Percentiles rank a stretch among this genome's conserved stretches.
Evolutionary conservation across 1,284 basidiomycete species (phyloP).

Genomic region (Sporisorium reilianum): DNA sequence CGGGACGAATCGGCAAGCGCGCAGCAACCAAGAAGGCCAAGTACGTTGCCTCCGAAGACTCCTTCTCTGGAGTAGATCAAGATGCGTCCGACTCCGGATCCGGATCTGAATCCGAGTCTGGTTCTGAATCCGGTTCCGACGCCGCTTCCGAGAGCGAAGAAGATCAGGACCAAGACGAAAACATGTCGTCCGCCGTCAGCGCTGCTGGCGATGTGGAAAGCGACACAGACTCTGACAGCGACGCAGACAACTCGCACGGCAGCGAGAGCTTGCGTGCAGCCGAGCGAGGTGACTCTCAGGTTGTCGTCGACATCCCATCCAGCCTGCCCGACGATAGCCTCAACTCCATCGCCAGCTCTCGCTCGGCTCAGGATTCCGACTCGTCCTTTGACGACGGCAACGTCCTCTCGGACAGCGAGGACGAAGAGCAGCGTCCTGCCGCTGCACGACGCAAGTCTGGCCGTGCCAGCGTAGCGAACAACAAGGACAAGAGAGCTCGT

Average conservation of each 20-base stretch:
- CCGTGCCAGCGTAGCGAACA: slow-evolving; percentile 20
- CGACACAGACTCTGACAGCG: slow-evolving; percentile 20
- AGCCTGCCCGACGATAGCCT: slow-evolving; percentile 23
- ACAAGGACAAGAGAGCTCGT: slow-evolving; percentile 4
- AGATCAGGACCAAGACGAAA: slow-evolving; percentile 22
- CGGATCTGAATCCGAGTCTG: slow-evolving; percentile 2
- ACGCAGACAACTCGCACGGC: slow-evolving; percentile 9
- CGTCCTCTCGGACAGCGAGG: slow-evolving; percentile 23
- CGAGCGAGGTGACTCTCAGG: slow-evolving; percentile 9
- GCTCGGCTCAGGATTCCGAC: slow-evolving; percentile 23
- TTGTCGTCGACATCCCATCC: slow-evolving; percentile 17
- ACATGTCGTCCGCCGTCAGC: slow-evolving; percentile 29
- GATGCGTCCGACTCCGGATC: slow-evolving; percentile 13
- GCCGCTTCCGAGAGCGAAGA: slow-evolving; percentile 10
- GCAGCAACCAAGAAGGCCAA: slow-evolving; percentile 6
- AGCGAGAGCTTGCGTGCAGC: slow-evolving; percentile 8
- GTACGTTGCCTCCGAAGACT: slow-evolving; percentile 14
- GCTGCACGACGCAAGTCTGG: slow-evolving; percentile 27
- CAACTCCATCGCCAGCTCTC: slow-evolving; percentile 25
- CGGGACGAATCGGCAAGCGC: slow-evolving; percentile 13
- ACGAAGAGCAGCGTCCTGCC: slow-evolving; percentile 26
- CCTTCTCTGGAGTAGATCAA: slow-evolving; percentile 13
- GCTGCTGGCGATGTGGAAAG: slow-evolving; percentile 24
- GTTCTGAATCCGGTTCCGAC: slow-evolving; percentile 6
- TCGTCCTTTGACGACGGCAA: slow-evolving; percentile 26